Evolutionary conservation across 441 rosid genomes (phyloP).

Genomic region (Euphorbia corollata): DNA sequence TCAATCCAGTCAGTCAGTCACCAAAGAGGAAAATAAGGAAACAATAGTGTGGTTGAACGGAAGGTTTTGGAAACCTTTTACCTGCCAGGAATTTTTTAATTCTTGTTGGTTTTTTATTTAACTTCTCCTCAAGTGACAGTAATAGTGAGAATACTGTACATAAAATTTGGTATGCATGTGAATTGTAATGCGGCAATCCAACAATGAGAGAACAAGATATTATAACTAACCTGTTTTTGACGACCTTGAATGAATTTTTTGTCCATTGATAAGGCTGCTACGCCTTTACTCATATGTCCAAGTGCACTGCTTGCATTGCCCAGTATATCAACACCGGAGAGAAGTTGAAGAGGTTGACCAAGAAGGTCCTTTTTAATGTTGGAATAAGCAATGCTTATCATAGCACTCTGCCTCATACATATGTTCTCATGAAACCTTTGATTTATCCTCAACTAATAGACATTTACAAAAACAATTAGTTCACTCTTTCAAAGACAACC

Average conservation of each 20-base stretch:
- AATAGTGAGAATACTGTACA: neutral
- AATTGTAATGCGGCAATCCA: neutral
- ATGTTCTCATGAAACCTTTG: slow-evolving; percentile 74
- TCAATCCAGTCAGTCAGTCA: neutral
- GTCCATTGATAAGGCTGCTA: slow-evolving; percentile 98
- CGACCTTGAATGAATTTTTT: slow-evolving; percentile 91
- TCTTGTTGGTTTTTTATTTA: neutral
- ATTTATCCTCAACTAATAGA: slow-evolving; percentile 73
- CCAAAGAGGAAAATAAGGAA: neutral
- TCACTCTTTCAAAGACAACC: slow-evolving; percentile 13
- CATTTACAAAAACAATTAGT: slow-evolving; percentile 12
- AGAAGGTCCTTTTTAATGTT: slow-evolving; percentile 86
- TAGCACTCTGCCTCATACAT: slow-evolving; percentile 90
- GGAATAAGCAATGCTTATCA: slow-evolving; percentile 71
- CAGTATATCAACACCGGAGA: slow-evolving; percentile 93
- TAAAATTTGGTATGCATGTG: neutral
- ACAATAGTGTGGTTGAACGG: neutral
- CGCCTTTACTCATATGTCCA: slow-evolving; percentile 99
- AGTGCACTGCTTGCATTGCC: slow-evolving; percentile 99
- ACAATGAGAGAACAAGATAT: slow-evolving; percentile 17
- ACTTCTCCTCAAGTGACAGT: neutral
- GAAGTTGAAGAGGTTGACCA: slow-evolving; percentile 95
- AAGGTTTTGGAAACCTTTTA: neutral
- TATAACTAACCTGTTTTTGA: slow-evolving; percentile 73
- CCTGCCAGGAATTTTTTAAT: neutral